Percentiles rank a stretch among this genome's conserved stretches.
Evolutionary conservation across 1,284 basidiomycete species (phyloP).

Genomic region (Omphalotus olearius): DNA sequence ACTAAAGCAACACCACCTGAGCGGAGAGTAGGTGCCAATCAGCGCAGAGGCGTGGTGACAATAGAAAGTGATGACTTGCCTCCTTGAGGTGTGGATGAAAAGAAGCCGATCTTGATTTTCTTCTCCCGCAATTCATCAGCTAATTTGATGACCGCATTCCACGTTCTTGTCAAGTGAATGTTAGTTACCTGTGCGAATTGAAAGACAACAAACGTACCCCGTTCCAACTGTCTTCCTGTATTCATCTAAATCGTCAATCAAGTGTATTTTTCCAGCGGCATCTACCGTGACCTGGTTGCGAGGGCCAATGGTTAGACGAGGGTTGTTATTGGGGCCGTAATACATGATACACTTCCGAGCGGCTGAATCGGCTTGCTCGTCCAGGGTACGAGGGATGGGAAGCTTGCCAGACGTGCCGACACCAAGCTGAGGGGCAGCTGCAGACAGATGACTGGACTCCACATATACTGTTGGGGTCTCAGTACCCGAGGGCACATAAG

Average conservation of each 20-base stretch:
- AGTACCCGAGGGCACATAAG: slow-evolving; percentile 66
- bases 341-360: slow-evolving; percentile 79
- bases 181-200: not conserved
- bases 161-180: slow-evolving; percentile 41
- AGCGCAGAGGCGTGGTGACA: slow-evolving; percentile 10
- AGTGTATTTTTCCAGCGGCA: slow-evolving; percentile 73
- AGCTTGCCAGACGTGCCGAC: slow-evolving; percentile 49
- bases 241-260: slow-evolving; percentile 72
- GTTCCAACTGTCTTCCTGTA: slow-evolving; percentile 62
- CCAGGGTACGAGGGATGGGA: slow-evolving; percentile 70
- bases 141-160: slow-evolving; percentile 74
- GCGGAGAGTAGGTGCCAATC: slow-evolving; percentile 18
- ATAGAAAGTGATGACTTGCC: slow-evolving; percentile 35
- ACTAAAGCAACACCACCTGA: slow-evolving; percentile 84
- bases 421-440: slow-evolving; percentile 38
- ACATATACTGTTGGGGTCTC: slow-evolving; percentile 70
- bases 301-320: slow-evolving; percentile 71
- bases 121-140: slow-evolving; percentile 79
- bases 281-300: slow-evolving; percentile 81
- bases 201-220: slow-evolving; percentile 28
- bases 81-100: slow-evolving; percentile 88
- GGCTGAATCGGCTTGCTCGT: slow-evolving; percentile 80
- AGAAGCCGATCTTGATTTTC: slow-evolving; percentile 83
- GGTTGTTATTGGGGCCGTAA: slow-evolving; percentile 76
- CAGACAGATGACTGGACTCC: slow-evolving; percentile 20